These are phyloP conservation scores for Garcia nutans DNA, from an alignment of 345 rosid species.

Conservation along the genomic window DNA sequence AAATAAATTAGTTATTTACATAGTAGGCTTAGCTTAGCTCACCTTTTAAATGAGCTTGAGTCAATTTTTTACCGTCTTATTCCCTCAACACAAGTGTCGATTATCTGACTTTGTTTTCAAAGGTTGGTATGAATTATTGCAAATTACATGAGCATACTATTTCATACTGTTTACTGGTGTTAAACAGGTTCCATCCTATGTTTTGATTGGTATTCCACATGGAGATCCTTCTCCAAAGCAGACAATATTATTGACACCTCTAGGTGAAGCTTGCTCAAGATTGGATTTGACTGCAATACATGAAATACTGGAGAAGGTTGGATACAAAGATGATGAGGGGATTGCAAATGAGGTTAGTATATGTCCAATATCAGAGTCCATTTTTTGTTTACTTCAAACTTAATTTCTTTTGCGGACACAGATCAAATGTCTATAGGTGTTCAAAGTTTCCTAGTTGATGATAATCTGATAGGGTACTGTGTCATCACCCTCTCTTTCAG, in stretches of 20 bases:
- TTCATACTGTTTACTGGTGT: neutral
- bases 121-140: slow-evolving; percentile 7
- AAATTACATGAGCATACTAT: neutral
- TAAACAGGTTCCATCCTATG: slow-evolving; percentile 66
- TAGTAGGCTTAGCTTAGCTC: neutral
- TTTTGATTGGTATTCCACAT: slow-evolving; percentile 67
- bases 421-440: neutral
- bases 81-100: neutral
- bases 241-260: slow-evolving; percentile 51
- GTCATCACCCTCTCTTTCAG: neutral
- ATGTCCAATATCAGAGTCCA: neutral
- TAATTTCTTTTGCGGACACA: neutral
- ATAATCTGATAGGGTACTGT: neutral
- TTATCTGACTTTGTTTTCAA: neutral
- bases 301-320: slow-evolving; percentile 66
- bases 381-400: neutral
- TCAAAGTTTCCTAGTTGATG: neutral
- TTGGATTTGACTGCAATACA: slow-evolving; percentile 80
- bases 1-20: neutral
- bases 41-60: neutral
- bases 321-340: slow-evolving; percentile 84
- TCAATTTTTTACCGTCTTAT: neutral
- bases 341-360: slow-evolving; percentile 71
- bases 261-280: slow-evolving; percentile 83
- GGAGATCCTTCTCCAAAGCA: slow-evolving; percentile 53